phyloP scores from a whole-genome alignment of 2,329 filamentous ascomycete species.

The Aquanectria penicillioides region DNA sequence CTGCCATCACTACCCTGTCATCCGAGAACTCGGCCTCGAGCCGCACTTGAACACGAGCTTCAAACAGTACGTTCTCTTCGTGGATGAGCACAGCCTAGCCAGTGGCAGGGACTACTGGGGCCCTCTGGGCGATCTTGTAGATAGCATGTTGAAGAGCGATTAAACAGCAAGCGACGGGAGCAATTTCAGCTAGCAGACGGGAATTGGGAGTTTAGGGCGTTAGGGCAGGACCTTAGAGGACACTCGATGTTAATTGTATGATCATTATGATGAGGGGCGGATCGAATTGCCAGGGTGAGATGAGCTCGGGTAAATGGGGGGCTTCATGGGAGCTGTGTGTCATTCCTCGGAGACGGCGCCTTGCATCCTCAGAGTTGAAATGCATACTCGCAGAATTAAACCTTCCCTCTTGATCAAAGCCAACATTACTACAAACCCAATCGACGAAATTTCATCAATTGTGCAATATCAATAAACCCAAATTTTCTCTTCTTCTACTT shows the following conservation, averaged over 20 bases:
- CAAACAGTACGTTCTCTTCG: conserved; percentile 99
- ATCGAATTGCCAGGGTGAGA: conserved; percentile 3
- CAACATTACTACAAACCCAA: no score
- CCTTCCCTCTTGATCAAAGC: no score
- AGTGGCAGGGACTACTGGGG: conserved; percentile 98
- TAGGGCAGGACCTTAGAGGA: conserved; percentile 16
- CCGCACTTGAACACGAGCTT: conserved; percentile 99
- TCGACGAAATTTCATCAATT: no score
- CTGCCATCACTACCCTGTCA: conserved; percentile 98
- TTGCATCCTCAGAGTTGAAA: no score
- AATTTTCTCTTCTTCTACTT: no score
- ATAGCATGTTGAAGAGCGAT: conserved; percentile 97
- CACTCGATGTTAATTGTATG: conserved; percentile 32
- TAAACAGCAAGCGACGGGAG: conserved; percentile 52
- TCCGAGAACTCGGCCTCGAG: conserved; percentile 93
- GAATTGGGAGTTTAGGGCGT: conserved; percentile 34
- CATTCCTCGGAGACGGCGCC: no score
- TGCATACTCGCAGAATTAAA: no score
- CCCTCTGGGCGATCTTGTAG: conserved; percentile 91
- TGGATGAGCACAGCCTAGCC: conserved; percentile 93
- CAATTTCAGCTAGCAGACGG: conserved; percentile 13
- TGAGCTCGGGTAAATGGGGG: conserved; percentile 11
- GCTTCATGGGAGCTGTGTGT: not conserved
- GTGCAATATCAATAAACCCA: no score
- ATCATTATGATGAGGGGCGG: conserved; percentile 28